A percentile compares a stretch with the other conserved stretches of the same genome.
Conservation (phyloP, 352 stramenopile genomes). For the Phytophthora meadii region DNA sequence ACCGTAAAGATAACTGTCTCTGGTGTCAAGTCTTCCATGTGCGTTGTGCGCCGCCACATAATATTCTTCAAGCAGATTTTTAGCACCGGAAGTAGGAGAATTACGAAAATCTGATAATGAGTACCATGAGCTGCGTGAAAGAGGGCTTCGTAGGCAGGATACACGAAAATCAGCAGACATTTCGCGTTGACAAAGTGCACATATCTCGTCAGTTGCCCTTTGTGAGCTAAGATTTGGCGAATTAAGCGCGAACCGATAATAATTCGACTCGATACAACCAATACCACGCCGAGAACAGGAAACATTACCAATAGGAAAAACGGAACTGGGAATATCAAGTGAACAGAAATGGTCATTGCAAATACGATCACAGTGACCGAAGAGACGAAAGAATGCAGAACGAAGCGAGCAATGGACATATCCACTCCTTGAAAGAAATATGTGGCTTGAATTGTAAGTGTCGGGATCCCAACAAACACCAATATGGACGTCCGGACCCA, state of each 20-base stretch:
- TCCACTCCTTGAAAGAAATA: slow-evolving; percentile 4
- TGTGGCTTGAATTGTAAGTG: neutral
- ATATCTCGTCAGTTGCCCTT: slow-evolving; percentile 1
- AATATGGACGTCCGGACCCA: slow-evolving; percentile 2
- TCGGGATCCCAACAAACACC: slow-evolving; percentile 4
- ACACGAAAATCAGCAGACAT: slow-evolving; percentile 7
- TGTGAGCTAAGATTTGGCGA: neutral
- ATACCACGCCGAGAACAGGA: neutral
- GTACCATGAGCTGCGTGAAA: slow-evolving; percentile 1
- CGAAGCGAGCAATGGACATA: neutral
- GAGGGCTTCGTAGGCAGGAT: slow-evolving; percentile 1
- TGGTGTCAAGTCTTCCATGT: slow-evolving; percentile 7
- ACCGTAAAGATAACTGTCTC: slow-evolving; percentile 3
- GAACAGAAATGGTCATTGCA: slow-evolving; percentile 1
- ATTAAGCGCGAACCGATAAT: neutral
- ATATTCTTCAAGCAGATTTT: slow-evolving; percentile 7
- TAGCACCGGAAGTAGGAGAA: slow-evolving; percentile 4
- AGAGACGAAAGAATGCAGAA: neutral
- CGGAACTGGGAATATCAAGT: slow-evolving; percentile 1
- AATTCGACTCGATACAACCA: neutral
- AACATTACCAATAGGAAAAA: slow-evolving; percentile 9
- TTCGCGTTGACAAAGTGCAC: slow-evolving; percentile 7
- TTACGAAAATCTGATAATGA: slow-evolving; percentile 1
- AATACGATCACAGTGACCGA: neutral
- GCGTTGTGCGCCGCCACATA: slow-evolving; percentile 1